Percentiles rank a stretch among this genome's conserved stretches.
phyloP scores from a whole-genome alignment of 306 rosid species.

The Morella rubra region DNA sequence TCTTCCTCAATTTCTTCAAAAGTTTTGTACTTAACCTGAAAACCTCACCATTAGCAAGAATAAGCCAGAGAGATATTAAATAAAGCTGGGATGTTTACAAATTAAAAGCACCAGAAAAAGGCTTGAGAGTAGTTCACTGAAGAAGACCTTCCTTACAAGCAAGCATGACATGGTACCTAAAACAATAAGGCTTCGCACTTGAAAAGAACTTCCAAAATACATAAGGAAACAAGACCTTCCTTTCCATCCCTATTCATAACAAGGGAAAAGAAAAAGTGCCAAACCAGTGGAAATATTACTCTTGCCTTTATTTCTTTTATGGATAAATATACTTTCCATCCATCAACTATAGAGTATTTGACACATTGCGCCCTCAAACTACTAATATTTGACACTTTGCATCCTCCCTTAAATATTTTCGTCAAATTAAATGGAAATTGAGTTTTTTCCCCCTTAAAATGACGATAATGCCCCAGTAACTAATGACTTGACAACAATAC shows the following conservation, averaged over 20 bases:
- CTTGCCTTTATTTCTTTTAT: not conserved
- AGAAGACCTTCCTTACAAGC: not conserved
- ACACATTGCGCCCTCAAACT: too few species aligned
- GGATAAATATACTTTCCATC: too few species aligned
- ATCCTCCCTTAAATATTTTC: too few species aligned
- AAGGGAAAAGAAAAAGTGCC: not conserved
- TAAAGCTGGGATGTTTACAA: not conserved
- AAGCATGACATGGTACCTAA: not conserved
- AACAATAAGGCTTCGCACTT: not conserved
- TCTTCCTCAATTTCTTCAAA: slow-evolving; percentile 79
- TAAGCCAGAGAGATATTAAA: not conserved
- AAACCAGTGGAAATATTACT: not conserved
- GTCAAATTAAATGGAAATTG: too few species aligned
- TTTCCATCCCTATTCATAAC: too few species aligned
- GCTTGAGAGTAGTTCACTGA: not conserved
- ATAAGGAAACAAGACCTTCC: not conserved
- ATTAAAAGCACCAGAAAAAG: not conserved
- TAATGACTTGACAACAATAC: too few species aligned
- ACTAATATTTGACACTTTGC: too few species aligned
- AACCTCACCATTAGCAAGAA: slow-evolving; percentile 32
- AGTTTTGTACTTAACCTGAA: slow-evolving; percentile 77
- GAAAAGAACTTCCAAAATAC: not conserved
- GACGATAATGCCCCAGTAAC: too few species aligned
- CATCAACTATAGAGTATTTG: too few species aligned
- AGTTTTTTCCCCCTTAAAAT: too few species aligned